Conservation (phyloP, 169 alveolate genomes). For the Cryptosporidium sp. region DNA sequence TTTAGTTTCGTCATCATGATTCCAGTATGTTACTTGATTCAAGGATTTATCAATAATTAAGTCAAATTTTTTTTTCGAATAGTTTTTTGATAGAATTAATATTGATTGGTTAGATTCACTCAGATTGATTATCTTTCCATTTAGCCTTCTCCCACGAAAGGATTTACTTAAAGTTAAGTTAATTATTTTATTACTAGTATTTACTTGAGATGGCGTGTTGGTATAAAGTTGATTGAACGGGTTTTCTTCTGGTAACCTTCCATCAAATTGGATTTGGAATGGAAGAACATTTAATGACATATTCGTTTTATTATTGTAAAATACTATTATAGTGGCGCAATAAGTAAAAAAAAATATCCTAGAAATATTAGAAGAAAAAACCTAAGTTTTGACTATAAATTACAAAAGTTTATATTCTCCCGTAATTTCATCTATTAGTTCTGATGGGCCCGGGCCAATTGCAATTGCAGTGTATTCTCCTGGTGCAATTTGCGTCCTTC, state of each 20-base stretch:
- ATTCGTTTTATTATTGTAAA: background rate
- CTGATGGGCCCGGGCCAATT: constrained; percentile 89
- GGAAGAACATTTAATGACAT: constrained; percentile 39
- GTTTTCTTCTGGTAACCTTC: constrained; percentile 3
- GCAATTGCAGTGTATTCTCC: constrained; percentile 87
- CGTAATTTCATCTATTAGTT: constrained; percentile 82
- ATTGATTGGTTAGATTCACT: background rate
- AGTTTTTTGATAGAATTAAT: constrained; percentile 8
- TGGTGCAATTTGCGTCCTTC: constrained; percentile 86
- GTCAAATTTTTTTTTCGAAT: background rate
- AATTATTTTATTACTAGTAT: background rate
- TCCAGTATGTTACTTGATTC: constrained; percentile 38
- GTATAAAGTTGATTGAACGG: background rate
- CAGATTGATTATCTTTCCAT: constrained; percentile 21
- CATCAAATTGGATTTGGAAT: constrained; percentile 43
- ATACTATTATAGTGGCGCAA: background rate
- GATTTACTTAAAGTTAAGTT: background rate
- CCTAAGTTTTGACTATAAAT: background rate
- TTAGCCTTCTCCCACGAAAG: constrained; percentile 51
- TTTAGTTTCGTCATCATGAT: constrained; percentile 33
- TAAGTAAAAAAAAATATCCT: background rate
- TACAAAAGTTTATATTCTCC: constrained; percentile 84
- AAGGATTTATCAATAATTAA: background rate
- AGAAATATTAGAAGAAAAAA: background rate
- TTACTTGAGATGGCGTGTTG: background rate